These are phyloP conservation scores for Mortierella claussenii DNA, from an alignment of 192 early-diverging fungal genomes.

Conservation along the genomic window DNA sequence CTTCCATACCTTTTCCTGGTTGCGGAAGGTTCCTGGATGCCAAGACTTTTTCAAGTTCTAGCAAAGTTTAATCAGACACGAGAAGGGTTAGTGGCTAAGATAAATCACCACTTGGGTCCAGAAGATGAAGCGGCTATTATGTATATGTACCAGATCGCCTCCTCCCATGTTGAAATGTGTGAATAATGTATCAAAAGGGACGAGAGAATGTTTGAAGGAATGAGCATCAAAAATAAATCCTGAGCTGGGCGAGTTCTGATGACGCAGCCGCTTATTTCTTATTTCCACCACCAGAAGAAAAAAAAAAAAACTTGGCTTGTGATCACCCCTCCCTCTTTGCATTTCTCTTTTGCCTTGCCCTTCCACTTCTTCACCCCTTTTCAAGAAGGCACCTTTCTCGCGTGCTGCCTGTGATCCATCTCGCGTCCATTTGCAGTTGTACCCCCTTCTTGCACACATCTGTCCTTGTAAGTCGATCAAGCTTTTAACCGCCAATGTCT, in stretches of 20 bases:
- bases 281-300: not conserved
- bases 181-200: not conserved
- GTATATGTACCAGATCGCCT: constrained; percentile 57
- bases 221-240: not conserved
- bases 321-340: not conserved
- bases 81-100: not conserved
- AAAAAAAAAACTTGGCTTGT: constrained; percentile 5
- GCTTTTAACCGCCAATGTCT: too few species aligned
- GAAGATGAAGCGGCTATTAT: too few species aligned
- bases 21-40: constrained; percentile 93
- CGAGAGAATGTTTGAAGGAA: not conserved
- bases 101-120: too few species aligned
- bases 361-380: not conserved
- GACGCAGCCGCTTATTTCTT: not conserved
- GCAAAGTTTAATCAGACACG: not conserved
- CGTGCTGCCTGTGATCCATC: constrained; percentile 4
- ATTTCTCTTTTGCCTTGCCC: not conserved
- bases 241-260: not conserved
- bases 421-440: constrained; percentile 3
- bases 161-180: constrained; percentile 56
- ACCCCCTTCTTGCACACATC: not conserved
- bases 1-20: constrained; percentile 93
- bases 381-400: not conserved
- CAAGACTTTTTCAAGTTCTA: constrained; percentile 97
- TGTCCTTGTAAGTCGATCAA: constrained; percentile 7